Base-by-base conservation (phyloP, 805 yeast genomes). In the Candida boleticola region DNA sequence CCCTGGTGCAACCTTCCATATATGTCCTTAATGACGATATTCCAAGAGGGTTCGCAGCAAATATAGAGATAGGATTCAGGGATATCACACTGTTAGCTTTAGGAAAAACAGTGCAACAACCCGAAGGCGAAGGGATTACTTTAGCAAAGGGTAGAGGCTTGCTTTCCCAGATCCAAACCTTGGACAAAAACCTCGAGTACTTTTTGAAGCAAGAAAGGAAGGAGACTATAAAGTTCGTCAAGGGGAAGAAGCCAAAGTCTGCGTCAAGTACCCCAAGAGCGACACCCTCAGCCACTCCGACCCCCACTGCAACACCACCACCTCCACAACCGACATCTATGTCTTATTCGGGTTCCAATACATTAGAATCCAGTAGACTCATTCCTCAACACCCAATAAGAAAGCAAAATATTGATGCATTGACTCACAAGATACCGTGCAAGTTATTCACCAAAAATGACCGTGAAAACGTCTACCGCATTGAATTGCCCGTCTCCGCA, bases 31-130 rank as follows among this genome's bases (percentile, higher is more conserved):
- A 83, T 60, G 74, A 75, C 26, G 87, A 83, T 25, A 81, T 85
- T 11, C 89, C 92, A 1, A 66, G 79, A 43, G 92, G 90, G 0
- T 80, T 63, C 54, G 76, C 86, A 11, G 66, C 74, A 11, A 84
- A 84, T 49, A 66, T 85, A n/a, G 92, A 85, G 53, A 50, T 59
- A 4, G 92, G 89, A 5, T 85, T 81, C 57, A 63, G 62, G 32
- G 57, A 63, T 36, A 79, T 81, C 17, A 74, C 53, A 5, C 45
- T 46, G 5, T 38, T 59, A 3, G 63, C 66, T 13, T 40, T 44
- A 40, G 61, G 48, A 27, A 43, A 46, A 26, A 34, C 26, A 22
- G 25, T 41, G 5, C 35, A 41, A n/a, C 60, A 53, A 25, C 57
- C 52, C 32, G 59, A 54, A 2, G 52, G 55, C 2, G 58, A 53